These are phyloP conservation scores for Fusarium longipes DNA, from an alignment of 2,329 filamentous ascomycete genomes.

Conservation along the genomic window DNA sequence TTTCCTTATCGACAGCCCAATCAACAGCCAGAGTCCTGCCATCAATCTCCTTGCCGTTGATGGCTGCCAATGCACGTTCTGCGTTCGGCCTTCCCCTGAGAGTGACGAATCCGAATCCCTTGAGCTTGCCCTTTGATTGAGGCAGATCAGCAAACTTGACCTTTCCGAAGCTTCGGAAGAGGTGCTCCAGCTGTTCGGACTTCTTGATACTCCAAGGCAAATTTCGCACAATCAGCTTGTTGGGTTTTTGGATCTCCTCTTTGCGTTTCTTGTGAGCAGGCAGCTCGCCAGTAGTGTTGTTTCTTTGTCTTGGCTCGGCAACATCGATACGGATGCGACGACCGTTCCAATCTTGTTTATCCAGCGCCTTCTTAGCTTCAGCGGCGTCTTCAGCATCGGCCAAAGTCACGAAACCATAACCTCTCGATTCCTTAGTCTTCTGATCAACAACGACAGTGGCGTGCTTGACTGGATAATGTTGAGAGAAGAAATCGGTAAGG, in stretches of 20 bases:
- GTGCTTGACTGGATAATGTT: slow-evolving; percentile 95
- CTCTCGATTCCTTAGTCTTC: slow-evolving; percentile 85
- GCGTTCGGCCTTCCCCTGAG: slow-evolving; percentile 90
- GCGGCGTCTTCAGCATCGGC: slow-evolving; percentile 91
- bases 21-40: slow-evolving; percentile 91
- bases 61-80: slow-evolving; percentile 82
- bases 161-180: slow-evolving; percentile 92
- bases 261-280: slow-evolving; percentile 65
- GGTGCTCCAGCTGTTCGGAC: slow-evolving; percentile 78
- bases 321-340: slow-evolving; percentile 87
- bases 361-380: slow-evolving; percentile 82
- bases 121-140: slow-evolving; percentile 77
- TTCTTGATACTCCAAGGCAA: slow-evolving; percentile 95
- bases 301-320: slow-evolving; percentile 84
- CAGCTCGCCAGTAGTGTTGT: slow-evolving; percentile 58
- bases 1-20: slow-evolving; percentile 93
- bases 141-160: slow-evolving; percentile 89
- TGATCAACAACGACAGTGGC: slow-evolving; percentile 91
- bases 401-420: slow-evolving; percentile 97
- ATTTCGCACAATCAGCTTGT: slow-evolving; percentile 90
- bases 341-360: slow-evolving; percentile 81
- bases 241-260: slow-evolving; percentile 69
- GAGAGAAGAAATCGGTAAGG: slow-evolving; percentile 89
- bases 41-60: slow-evolving; percentile 92
- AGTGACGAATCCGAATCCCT: slow-evolving; percentile 93